Evolutionary conservation across 495 filamentous ascomycete genomes (phyloP).

Genomic region (Penicillium salamii): DNA sequence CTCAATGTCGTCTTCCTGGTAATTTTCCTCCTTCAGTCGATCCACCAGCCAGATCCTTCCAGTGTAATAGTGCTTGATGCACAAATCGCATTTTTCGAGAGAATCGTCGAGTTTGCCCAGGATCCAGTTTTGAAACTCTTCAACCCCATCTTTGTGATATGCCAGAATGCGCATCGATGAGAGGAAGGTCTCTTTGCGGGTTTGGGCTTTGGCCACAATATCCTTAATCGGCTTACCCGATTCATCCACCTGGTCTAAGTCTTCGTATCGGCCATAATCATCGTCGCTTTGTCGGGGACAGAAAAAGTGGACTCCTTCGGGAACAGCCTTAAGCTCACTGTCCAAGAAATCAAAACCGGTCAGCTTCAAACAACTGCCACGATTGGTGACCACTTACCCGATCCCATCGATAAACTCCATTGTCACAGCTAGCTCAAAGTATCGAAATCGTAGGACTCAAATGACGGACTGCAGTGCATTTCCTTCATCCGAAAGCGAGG

Average conservation of each 20-base stretch:
- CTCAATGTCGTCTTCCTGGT: conserved; percentile 61
- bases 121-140: conserved; percentile 57
- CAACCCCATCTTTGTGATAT: conserved; percentile 59
- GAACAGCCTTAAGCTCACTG: conserved; percentile 46
- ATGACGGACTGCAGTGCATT: conserved; percentile 14
- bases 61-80: conserved; percentile 77
- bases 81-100: conserved; percentile 72
- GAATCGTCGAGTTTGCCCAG: conserved; percentile 48
- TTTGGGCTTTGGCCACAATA: conserved; percentile 45
- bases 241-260: conserved; percentile 31
- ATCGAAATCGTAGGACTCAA: conserved; percentile 4
- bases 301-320: conserved; percentile 46
- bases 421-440: conserved; percentile 11
- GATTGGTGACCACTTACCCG: conserved; percentile 21
- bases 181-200: conserved; percentile 56
- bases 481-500: conserved; percentile 11
- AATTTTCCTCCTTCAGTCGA: conserved; percentile 54
- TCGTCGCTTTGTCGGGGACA: conserved; percentile 47
- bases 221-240: conserved; percentile 32
- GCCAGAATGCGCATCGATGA: conserved; percentile 66
- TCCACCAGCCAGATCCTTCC: conserved; percentile 61
- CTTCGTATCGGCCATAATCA: conserved; percentile 55
- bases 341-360: neutral
- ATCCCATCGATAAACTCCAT: conserved; percentile 48
- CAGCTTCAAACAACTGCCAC: neutral